These are phyloP conservation scores for Pezicula neosporulosa DNA, from an alignment of 2,329 filamentous ascomycete genomes.

Conservation along the genomic window DNA sequence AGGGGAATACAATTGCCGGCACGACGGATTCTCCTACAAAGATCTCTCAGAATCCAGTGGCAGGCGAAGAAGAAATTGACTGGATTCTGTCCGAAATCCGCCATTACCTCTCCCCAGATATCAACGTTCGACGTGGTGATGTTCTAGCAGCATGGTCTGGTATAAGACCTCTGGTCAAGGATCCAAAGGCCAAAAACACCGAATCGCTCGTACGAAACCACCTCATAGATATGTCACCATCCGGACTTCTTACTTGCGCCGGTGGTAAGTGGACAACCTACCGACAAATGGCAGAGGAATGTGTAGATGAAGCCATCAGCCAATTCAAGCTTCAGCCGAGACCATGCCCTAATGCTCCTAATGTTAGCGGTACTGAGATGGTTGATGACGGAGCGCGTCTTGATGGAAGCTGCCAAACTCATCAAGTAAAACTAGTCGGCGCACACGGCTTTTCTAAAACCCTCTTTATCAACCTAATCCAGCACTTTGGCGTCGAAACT, in stretches of 20 bases:
- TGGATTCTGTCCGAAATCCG: slow-evolving; percentile 86
- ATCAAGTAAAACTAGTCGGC: slow-evolving; percentile 76
- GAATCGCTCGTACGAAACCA: slow-evolving; percentile 87
- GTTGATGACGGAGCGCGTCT: slow-evolving; percentile 68
- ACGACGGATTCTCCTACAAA: slow-evolving; percentile 77
- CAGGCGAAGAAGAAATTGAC: slow-evolving; percentile 79
- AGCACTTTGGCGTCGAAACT: slow-evolving; percentile 88
- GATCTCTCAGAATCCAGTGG: slow-evolving; percentile 70
- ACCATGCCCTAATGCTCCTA: slow-evolving; percentile 55
- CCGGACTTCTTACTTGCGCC: slow-evolving; percentile 78
- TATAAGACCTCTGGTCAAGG: slow-evolving; percentile 80
- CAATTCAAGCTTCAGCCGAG: slow-evolving; percentile 61
- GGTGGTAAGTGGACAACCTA: slow-evolving; percentile 94
- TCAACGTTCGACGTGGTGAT: slow-evolving; percentile 79
- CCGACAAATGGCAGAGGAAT: slow-evolving; percentile 88
- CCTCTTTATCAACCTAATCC: slow-evolving; percentile 91
- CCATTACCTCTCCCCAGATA: slow-evolving; percentile 78
- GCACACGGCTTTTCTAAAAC: slow-evolving; percentile 87
- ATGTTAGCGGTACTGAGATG: slow-evolving; percentile 65
- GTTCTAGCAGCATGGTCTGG: slow-evolving; percentile 90
- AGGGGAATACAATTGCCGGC: slow-evolving; percentile 87
- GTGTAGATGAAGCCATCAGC: slow-evolving; percentile 74
- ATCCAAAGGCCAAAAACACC: slow-evolving; percentile 81
- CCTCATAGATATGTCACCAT: slow-evolving; percentile 73
- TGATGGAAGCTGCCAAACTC: slow-evolving; percentile 77